Evolutionary conservation across 2,329 filamentous ascomycete genomes (phyloP).

Genomic region (Exutisphaerella laricina): DNA sequence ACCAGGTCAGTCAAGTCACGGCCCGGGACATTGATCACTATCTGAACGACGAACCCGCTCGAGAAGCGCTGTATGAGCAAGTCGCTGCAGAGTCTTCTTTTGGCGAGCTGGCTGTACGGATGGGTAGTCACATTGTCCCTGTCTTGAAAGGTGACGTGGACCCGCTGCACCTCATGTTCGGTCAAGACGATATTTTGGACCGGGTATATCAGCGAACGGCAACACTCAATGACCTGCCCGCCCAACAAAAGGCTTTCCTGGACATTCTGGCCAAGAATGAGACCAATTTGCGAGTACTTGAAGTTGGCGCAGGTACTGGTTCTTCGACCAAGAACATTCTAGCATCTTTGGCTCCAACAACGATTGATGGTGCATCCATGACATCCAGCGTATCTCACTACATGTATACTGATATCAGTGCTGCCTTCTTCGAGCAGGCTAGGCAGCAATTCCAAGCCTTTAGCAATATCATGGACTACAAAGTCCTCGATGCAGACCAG

Average conservation of each 20-base stretch:
- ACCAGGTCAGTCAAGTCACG: constrained; percentile 5
- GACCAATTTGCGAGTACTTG: constrained; percentile 41
- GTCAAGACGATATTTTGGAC: constrained; percentile 12
- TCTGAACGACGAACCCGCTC: constrained; percentile 8
- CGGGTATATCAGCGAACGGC: constrained; percentile 12
- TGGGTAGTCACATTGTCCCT: constrained; percentile 9
- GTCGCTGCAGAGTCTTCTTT: constrained; percentile 12
- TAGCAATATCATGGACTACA: constrained; percentile 29
- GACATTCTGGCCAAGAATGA: constrained; percentile 21
- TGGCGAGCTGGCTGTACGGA: constrained; percentile 6
- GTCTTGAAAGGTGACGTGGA: constrained; percentile 11
- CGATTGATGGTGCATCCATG: neutral
- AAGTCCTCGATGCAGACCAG: constrained; percentile 28
- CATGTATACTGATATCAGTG: constrained; percentile 34
- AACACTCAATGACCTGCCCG: constrained; percentile 12
- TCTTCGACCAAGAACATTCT: constrained; percentile 9
- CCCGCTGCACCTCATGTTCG: constrained; percentile 15
- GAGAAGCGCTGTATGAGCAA: constrained; percentile 9
- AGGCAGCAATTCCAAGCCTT: constrained; percentile 27
- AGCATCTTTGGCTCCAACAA: neutral
- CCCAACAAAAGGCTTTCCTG: too few species aligned
- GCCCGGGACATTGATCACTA: constrained; percentile 10
- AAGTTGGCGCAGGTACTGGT: constrained; percentile 45
- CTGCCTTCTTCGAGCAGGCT: constrained; percentile 38
- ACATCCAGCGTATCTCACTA: constrained; percentile 5